phyloP scores from a whole-genome alignment of 31 red algal genomes.

The Odonthalia washingtoniensis region DNA sequence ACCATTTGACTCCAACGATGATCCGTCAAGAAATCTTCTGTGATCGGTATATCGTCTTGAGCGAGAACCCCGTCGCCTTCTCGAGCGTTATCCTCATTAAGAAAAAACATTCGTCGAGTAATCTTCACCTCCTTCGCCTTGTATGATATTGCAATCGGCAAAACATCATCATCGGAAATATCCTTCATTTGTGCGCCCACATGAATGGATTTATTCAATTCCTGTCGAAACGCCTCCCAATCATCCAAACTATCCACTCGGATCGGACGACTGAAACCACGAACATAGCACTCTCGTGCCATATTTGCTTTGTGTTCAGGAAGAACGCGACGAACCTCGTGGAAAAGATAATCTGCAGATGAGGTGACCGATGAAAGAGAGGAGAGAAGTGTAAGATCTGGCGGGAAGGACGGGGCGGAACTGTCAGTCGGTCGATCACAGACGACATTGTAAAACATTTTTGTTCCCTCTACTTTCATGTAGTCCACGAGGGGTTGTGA shows the following conservation, averaged over 20 bases:
- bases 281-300: slow-evolving; percentile 11
- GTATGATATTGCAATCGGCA: slow-evolving; percentile 43
- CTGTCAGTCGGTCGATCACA: too few species aligned
- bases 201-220: neutral
- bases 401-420: too few species aligned
- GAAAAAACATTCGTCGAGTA: slow-evolving; percentile 16
- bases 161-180: neutral
- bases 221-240: slow-evolving; percentile 19
- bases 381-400: too few species aligned
- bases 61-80: slow-evolving; percentile 23
- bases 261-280: slow-evolving; percentile 38
- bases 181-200: neutral
- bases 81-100: slow-evolving; percentile 2
- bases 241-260: slow-evolving; percentile 5
- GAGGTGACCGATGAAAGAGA: too few species aligned
- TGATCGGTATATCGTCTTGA: slow-evolving; percentile 4
- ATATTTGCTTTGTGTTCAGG: too few species aligned
- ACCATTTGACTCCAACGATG: slow-evolving; percentile 46
- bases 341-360: too few species aligned
- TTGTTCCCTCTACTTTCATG: too few species aligned
- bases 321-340: too few species aligned
- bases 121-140: slow-evolving; percentile 33
- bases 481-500: too few species aligned
- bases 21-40: slow-evolving; percentile 25
- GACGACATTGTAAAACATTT: too few species aligned